A percentile compares a stretch with the other conserved stretches of the same genome.
Evolutionary conservation across 2,329 filamentous ascomycete species (phyloP).

Genomic region (Dactylellina parvicollis): DNA sequence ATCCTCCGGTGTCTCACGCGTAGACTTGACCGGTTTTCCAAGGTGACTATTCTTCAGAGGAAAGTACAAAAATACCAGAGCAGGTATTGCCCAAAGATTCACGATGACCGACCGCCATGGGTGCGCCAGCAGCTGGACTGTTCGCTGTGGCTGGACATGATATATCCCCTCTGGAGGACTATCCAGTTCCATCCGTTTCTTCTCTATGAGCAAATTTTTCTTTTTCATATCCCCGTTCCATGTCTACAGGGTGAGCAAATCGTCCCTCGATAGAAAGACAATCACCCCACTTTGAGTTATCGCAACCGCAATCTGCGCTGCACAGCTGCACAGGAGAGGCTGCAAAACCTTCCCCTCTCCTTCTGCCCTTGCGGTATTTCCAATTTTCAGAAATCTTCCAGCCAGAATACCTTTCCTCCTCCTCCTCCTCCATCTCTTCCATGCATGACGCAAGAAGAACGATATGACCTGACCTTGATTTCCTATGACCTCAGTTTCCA

Average conservation of each 20-base stretch:
- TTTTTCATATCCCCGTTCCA: constrained; percentile 15
- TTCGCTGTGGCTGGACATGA: not conserved
- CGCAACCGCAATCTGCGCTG: constrained; percentile 20
- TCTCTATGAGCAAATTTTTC: constrained; percentile 36
- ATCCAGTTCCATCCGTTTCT: not conserved
- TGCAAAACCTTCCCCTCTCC: constrained; percentile 13
- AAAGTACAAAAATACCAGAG: no score
- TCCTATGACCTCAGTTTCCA: not conserved
- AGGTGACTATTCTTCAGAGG: no score
- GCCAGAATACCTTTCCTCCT: not conserved
- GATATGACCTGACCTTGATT: constrained; percentile 11
- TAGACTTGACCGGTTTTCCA: no score
- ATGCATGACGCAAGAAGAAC: constrained; percentile 50
- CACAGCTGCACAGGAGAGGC: not conserved
- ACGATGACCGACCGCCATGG: no score
- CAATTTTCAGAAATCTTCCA: not conserved
- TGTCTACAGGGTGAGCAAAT: not conserved
- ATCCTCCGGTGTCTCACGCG: no score
- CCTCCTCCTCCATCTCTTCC: no score
- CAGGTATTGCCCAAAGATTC: no score
- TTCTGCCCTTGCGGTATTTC: constrained; percentile 47
- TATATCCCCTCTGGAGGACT: no score
- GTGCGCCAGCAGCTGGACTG: no score
- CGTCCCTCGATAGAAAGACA: not conserved
- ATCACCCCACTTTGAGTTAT: constrained; percentile 44